Base-by-base conservation (phyloP, 371 early-diverging fungal species). In the Coelomomyces lativittatus region DNA sequence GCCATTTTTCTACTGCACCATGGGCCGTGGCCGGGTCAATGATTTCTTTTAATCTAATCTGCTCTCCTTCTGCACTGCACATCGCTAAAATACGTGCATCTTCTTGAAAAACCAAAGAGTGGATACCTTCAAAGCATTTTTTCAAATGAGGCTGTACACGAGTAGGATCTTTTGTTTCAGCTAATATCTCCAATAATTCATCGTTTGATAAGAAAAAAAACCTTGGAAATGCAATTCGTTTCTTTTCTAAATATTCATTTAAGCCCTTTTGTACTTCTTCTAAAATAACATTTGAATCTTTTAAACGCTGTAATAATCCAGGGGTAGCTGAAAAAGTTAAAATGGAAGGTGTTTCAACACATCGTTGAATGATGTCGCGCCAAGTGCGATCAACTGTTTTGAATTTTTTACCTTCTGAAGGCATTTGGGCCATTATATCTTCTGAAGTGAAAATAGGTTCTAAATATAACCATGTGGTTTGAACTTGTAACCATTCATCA, bases 201-300 rank as follows among this genome's bases (percentile, higher is more conserved):
- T 73, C 77, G 50, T 76, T 69, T 17, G 66, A 65, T 29, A 76
- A 51, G 61, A 76, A 76, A 53, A 70, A 73, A 51, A 76, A 76
- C 34, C 77, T 54, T 8, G 73, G 74, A 47, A 76, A 76, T 9
- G 66, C 45, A 25, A 66, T 59, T 19, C 77, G 52, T 51, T 76
- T 76, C 53, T 52, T 60, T 49, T 76, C 74, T 24, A 76, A 52
- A 39, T 75, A 75, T 7, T 68, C 64, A 0, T 68, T 70, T 4
- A 75, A 58, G 7, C 73, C 76, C 48, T 75, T 75, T 28, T 67
- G 58, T 7, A 73, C 68, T 27, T 70, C 52, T 39, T 75, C 76
- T 3, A 75, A 53, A 14, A 73, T 55, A 51, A 67, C 70, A 54
- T 73, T 70, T 52, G 66, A 66, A 41, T 75, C 76, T 17, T 54